Evolutionary conservation across 345 rosid genomes (phyloP).

Genomic region (Euclidium syriacum): DNA sequence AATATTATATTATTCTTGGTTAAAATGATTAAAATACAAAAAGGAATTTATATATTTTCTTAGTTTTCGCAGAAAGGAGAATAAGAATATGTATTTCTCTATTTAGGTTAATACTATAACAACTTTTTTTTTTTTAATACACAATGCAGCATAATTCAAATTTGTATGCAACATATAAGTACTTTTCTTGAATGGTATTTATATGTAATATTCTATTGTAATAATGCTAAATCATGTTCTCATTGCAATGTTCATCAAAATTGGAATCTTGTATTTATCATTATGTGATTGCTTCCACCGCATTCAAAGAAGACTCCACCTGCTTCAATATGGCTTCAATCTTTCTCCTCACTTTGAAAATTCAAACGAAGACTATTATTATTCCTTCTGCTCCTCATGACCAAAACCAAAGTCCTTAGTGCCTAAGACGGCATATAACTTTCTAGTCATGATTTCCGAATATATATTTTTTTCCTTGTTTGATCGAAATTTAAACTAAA

Average conservation of each 20-base stretch:
- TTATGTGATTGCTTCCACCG: conserved; percentile 27
- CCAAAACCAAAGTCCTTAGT: too few relatives aligned
- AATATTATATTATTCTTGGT: too few relatives aligned
- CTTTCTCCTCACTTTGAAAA: conserved; percentile 18
- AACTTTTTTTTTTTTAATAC: too few relatives aligned
- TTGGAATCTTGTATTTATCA: conserved; percentile 30
- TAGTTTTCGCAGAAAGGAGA: too few relatives aligned
- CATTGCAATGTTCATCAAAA: conserved; percentile 37
- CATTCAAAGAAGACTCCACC: conserved; percentile 25
- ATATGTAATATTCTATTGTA: conserved; percentile 3
- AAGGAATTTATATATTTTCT: too few relatives aligned
- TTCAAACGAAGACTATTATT: conserved; percentile 17
- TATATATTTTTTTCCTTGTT: too few relatives aligned
- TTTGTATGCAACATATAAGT: too few relatives aligned
- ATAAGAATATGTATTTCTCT: background rate
- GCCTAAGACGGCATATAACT: too few relatives aligned
- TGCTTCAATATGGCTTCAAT: conserved; percentile 19
- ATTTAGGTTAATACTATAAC: too few relatives aligned
- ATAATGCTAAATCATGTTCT: conserved; percentile 18
- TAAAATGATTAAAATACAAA: too few relatives aligned
- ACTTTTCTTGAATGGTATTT: conserved; percentile 12
- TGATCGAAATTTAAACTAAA: background rate
- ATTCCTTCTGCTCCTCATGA: background rate
- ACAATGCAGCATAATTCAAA: too few relatives aligned
- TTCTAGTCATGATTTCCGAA: background rate